Conservation (phyloP, 306 rosid genomes). For the Vigna unguiculata region DNA sequence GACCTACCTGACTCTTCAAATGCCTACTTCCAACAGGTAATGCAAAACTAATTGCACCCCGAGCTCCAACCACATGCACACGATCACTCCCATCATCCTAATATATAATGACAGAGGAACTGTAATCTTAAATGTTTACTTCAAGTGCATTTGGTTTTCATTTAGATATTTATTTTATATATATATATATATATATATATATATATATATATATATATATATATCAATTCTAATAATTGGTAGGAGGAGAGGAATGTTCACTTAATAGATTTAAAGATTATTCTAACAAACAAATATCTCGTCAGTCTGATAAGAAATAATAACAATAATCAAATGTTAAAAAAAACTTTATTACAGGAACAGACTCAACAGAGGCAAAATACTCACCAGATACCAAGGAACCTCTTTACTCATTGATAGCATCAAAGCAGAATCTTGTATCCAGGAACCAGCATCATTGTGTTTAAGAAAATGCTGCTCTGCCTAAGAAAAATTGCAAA, state of each 20-base stretch:
- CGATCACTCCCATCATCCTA: conserved; percentile 93
- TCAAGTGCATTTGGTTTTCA: conserved; percentile 33
- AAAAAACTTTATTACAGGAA: neutral
- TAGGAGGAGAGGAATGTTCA: conserved; percentile 9
- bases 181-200: no score
- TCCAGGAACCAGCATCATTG: conserved; percentile 98
- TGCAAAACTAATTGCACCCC: conserved; percentile 81
- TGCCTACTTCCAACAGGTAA: conserved; percentile 84
- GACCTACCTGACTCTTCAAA: conserved; percentile 98
- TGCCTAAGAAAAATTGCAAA: conserved; percentile 62
- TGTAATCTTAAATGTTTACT: conserved; percentile 33
- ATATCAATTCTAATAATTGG: neutral
- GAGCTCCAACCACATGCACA: conserved; percentile 91
- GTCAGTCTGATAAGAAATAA: conserved; percentile 9
- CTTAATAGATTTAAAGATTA: conserved; percentile 22
- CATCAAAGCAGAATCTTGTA: conserved; percentile 98
- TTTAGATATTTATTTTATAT: no score
- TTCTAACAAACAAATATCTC: conserved; percentile 27
- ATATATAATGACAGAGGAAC: conserved; percentile 26
- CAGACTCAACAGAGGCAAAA: conserved; percentile 11
- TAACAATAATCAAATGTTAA: neutral
- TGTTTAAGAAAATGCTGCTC: conserved; percentile 95
- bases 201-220: no score
- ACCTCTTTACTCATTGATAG: conserved; percentile 96
- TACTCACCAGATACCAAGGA: conserved; percentile 95